phyloP scores from a whole-genome alignment of 1,139 yeast species.

The Arxiozyma bovina region DNA sequence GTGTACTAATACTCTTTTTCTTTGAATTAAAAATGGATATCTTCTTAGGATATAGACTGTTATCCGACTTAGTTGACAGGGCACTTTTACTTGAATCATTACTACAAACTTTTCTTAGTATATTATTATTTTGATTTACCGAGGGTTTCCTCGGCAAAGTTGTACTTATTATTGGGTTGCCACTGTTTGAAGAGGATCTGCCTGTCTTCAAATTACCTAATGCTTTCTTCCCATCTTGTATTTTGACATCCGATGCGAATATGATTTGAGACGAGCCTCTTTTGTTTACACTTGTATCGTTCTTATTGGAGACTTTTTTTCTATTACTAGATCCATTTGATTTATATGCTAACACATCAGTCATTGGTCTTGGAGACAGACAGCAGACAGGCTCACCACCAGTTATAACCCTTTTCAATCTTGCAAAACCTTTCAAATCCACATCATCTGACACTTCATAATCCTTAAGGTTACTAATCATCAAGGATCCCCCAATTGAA shows the following conservation, averaged over 20 bases:
- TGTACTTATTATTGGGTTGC: not conserved
- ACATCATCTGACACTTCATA: conserved; percentile 5
- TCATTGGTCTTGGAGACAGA: conserved; percentile 15
- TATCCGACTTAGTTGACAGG: not conserved
- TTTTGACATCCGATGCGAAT: conserved; percentile 17
- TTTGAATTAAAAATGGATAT: not conserved
- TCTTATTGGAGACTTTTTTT: not conserved
- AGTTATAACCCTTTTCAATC: conserved; percentile 23
- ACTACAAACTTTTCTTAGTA: not conserved
- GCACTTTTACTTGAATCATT: not conserved
- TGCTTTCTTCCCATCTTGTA: conserved; percentile 11
- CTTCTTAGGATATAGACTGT: not conserved
- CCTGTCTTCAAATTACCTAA: conserved; percentile 2
- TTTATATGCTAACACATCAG: conserved; percentile 11
- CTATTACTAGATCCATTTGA: not conserved
- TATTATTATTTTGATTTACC: not conserved
- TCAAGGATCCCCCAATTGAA: conserved; percentile 21
- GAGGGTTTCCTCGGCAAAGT: not conserved
- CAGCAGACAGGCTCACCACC: conserved; percentile 15
- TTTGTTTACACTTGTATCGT: not conserved
- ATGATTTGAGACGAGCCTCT: conserved; percentile 12
- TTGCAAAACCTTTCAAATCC: conserved; percentile 11
- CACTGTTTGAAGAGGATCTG: not conserved
- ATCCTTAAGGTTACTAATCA: conserved; percentile 16
- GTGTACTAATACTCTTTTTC: conserved; percentile 3